Percentiles rank a stretch among this genome's conserved stretches.
Evolutionary conservation across 306 rosid genomes (phyloP).

Genomic region (Glycine soja): DNA sequence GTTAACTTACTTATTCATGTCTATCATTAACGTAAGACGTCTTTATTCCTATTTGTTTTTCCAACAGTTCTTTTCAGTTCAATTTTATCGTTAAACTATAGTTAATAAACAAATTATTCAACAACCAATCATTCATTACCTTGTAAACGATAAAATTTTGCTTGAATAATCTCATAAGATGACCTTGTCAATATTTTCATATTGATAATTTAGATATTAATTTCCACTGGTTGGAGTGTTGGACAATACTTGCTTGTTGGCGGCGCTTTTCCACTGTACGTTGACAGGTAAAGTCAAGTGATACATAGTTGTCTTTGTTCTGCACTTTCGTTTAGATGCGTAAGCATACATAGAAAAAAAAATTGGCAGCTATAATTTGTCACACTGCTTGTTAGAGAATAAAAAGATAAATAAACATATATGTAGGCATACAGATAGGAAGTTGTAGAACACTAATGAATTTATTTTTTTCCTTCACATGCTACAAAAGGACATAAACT

Average conservation of each 20-base stretch:
- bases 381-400: slow-evolving; percentile 4
- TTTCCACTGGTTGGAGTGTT: slow-evolving; percentile 18
- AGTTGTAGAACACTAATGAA: slow-evolving; percentile 3
- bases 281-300: slow-evolving; percentile 14
- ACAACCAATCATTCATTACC: slow-evolving; percentile 21
- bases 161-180: no score
- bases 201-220: slow-evolving; percentile 20
- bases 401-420: slow-evolving; percentile 3
- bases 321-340: slow-evolving; percentile 35
- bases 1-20: not conserved
- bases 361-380: slow-evolving; percentile 39
- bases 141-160: not conserved
- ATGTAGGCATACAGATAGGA: not conserved
- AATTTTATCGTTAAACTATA: not conserved
- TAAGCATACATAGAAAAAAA: slow-evolving; percentile 18
- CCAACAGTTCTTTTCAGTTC: not conserved
- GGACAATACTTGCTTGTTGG: slow-evolving; percentile 11
- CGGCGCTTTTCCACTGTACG: not conserved
- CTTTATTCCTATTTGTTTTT: not conserved
- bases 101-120: not conserved
- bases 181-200: not conserved
- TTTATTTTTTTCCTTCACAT: not conserved
- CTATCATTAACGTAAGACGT: not conserved
- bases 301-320: slow-evolving; percentile 12
- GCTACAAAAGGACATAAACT: slow-evolving; percentile 4